Conservation (phyloP, 208 protist genomes). For the Phytomonas serpens region DNA sequence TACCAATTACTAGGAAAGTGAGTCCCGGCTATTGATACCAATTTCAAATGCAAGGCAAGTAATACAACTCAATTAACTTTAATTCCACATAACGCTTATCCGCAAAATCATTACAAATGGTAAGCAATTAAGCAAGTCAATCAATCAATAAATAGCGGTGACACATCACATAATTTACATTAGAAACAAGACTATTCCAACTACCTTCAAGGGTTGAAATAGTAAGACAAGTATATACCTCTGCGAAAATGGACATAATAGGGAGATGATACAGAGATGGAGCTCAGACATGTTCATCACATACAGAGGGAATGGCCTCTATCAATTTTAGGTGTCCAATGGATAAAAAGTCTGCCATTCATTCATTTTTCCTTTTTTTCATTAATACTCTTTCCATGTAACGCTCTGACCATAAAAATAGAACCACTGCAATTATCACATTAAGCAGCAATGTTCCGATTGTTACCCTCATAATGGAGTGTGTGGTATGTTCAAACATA, state of each 20-base stretch:
- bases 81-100: background rate
- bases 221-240: background rate
- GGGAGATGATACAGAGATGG: background rate
- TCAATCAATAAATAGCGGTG: background rate
- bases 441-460: slow-evolving; percentile 43
- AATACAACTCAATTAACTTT: background rate
- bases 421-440: slow-evolving; percentile 31
- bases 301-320: background rate
- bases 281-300: background rate
- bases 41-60: background rate
- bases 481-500: slow-evolving; percentile 39
- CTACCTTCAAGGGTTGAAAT: background rate
- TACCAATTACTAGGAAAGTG: background rate
- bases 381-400: slow-evolving; percentile 52
- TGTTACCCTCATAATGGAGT: slow-evolving; percentile 37
- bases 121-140: too few relatives aligned
- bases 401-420: slow-evolving; percentile 34
- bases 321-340: background rate
- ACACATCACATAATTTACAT: background rate
- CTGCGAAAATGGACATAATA: background rate
- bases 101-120: background rate
- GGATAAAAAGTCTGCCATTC: background rate
- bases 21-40: background rate
- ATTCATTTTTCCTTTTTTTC: slow-evolving; percentile 37
- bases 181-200: background rate